A percentile compares a stretch with the other conserved stretches of the same genome.
These are phyloP conservation scores for Gaertneriomyces semiglobifer DNA, from an alignment of 192 early-diverging fungal species.

Conservation along the genomic window DNA sequence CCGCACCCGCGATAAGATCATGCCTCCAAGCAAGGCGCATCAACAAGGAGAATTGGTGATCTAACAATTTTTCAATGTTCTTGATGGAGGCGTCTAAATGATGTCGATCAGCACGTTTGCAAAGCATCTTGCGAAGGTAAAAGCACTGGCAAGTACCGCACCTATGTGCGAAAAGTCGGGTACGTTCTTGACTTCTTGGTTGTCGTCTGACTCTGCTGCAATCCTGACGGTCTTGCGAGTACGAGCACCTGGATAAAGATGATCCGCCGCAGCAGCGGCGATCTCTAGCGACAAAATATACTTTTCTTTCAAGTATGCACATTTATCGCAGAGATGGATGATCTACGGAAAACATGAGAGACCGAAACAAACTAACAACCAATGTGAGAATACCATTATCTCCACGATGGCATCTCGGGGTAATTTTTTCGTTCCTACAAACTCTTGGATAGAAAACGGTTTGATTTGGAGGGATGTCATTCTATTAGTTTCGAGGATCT, in stretches of 20 bases:
- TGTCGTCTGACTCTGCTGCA: background rate
- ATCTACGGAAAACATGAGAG: background rate
- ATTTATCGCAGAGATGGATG: background rate
- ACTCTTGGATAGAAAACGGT: no score
- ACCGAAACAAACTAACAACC: background rate
- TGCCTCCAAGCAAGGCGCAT: background rate
- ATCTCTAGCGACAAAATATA: slow-evolving; percentile 1
- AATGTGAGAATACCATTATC: background rate
- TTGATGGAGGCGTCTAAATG: background rate
- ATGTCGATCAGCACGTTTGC: background rate
- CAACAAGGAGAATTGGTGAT: background rate
- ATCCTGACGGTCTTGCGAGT: background rate
- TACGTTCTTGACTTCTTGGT: background rate
- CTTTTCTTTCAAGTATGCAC: slow-evolving; percentile 6
- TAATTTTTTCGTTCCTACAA: no score
- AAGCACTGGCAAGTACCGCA: background rate
- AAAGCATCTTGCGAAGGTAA: background rate
- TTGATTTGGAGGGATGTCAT: no score
- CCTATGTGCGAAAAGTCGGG: background rate
- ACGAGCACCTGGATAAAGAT: background rate
- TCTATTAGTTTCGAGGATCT: no score
- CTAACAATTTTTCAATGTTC: background rate
- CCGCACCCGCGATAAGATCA: background rate
- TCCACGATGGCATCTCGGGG: background rate
- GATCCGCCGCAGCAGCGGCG: background rate